phyloP scores from a whole-genome alignment of 2,329 filamentous ascomycete genomes.

The Ophiostoma piceae region DNA sequence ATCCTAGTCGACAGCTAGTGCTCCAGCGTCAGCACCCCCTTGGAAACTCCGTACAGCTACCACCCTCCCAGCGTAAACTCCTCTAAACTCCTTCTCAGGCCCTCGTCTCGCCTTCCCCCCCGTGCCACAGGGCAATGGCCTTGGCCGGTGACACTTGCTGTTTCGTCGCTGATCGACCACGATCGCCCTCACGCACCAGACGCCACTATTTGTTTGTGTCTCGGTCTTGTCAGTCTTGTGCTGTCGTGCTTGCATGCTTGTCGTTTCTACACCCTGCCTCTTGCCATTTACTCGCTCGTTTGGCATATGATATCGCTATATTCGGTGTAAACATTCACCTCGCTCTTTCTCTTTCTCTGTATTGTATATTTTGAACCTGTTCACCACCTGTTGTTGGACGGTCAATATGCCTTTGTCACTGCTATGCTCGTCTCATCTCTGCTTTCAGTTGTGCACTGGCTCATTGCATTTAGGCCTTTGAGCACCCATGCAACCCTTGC shows the following conservation, averaged over 20 bases:
- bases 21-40: not conserved
- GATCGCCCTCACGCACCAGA: slow-evolving; percentile 21
- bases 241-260: too few species aligned
- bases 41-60: too few species aligned
- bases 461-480: not conserved
- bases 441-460: not conserved
- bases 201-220: slow-evolving; percentile 18
- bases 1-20: not conserved
- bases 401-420: too few species aligned
- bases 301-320: not conserved
- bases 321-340: not conserved
- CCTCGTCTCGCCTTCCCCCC: slow-evolving; percentile 18
- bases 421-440: not conserved
- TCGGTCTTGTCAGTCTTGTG: not conserved
- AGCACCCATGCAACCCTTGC: not conserved
- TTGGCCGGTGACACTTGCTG: slow-evolving; percentile 22
- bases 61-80: too few species aligned
- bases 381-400: not conserved
- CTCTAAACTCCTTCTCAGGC: not conserved
- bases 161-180: slow-evolving; percentile 23
- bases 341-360: not conserved
- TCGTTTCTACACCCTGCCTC: not conserved
- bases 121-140: slow-evolving; percentile 17
- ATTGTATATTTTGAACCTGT: not conserved
- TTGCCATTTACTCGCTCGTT: not conserved